Percentiles rank a stretch among this genome's conserved stretches.
These are phyloP conservation scores for Melampsora larici-populina DNA, from an alignment of 1,284 basidiomycete genomes.

Conservation along the genomic window DNA sequence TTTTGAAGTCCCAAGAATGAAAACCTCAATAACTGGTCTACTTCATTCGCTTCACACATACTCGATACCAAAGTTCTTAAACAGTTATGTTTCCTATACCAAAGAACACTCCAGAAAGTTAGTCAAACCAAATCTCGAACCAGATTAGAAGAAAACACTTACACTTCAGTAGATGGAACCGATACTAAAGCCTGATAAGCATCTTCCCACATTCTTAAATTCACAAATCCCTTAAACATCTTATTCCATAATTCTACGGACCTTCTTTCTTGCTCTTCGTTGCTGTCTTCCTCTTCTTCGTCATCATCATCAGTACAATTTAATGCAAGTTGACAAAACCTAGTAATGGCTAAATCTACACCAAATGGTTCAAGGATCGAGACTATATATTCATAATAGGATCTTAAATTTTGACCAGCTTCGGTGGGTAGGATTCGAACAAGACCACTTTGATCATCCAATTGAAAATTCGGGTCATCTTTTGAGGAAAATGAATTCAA, in stretches of 20 bases:
- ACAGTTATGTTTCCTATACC: slow-evolving; percentile 69
- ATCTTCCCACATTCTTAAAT: slow-evolving; percentile 34
- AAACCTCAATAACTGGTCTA: slow-evolving; percentile 73
- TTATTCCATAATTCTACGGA: slow-evolving; percentile 29
- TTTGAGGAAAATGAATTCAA: neutral
- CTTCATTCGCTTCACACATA: slow-evolving; percentile 86
- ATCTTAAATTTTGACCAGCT: neutral
- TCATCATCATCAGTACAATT: neutral
- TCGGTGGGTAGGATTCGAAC: neutral
- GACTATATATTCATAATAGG: slow-evolving; percentile 25
- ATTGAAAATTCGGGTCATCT: slow-evolving; percentile 39
- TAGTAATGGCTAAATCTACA: slow-evolving; percentile 22
- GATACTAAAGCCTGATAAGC: slow-evolving; percentile 26
- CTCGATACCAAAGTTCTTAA: slow-evolving; percentile 73
- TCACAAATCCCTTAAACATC: slow-evolving; percentile 26
- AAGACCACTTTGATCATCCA: slow-evolving; percentile 39
- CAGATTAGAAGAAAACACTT: neutral
- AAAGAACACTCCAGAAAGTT: slow-evolving; percentile 13
- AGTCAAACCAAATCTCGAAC: neutral
- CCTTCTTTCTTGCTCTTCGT: neutral
- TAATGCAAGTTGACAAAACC: slow-evolving; percentile 37
- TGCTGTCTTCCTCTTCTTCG: neutral
- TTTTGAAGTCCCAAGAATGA: slow-evolving; percentile 81
- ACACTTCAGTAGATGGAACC: slow-evolving; percentile 32
- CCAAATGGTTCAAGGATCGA: slow-evolving; percentile 25